Evolutionary conservation across 2,329 filamentous ascomycete genomes (phyloP).

Genomic region (Calonectria montana): DNA sequence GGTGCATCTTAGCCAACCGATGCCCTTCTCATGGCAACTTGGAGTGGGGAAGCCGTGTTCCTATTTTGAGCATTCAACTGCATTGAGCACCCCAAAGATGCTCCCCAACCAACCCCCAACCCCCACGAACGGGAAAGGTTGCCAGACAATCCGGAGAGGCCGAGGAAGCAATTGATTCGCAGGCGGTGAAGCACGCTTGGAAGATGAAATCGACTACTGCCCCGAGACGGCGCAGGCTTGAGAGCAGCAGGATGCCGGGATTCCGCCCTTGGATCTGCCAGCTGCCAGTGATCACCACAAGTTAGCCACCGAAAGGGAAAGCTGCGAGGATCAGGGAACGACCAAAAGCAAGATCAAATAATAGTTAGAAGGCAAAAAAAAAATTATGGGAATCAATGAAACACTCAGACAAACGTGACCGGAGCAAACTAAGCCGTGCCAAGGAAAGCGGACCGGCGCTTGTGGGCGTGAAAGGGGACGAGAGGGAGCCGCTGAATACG

Average conservation of each 20-base stretch:
- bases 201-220: not conserved
- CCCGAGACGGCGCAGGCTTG: not conserved
- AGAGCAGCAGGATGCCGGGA: not conserved
- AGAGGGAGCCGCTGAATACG: constrained; percentile 14
- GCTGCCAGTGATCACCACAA: not conserved
- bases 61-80: not conserved
- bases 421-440: not conserved
- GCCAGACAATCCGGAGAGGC: not conserved
- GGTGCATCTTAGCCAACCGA: not conserved
- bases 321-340: not conserved
- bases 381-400: not conserved
- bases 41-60: not conserved
- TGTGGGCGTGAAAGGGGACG: constrained; percentile 1
- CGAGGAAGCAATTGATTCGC: not conserved
- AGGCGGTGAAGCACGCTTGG: not conserved
- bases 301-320: not conserved
- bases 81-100: not conserved
- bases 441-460: constrained; percentile 8
- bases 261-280: not conserved
- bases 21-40: not conserved
- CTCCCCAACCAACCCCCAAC: not conserved
- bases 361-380: not conserved
- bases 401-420: not conserved
- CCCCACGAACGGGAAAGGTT: not conserved
- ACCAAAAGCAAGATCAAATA: not conserved